phyloP scores from a whole-genome alignment of 164 flowering plant species.

The Stephania yunnanensis region DNA sequence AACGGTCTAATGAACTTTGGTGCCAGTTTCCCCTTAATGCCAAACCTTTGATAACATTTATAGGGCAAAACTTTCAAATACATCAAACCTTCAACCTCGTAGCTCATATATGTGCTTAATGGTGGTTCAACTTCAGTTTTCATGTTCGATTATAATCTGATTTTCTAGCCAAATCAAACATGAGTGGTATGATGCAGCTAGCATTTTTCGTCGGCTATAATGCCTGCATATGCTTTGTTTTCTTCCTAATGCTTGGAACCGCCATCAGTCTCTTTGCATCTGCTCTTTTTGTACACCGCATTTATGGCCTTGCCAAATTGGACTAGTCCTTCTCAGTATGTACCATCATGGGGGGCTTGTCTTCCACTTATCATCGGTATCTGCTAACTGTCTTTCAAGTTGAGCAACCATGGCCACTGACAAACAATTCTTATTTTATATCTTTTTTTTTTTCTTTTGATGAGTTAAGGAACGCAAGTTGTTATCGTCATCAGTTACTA shows the following conservation, averaged over 20 bases:
- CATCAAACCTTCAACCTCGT: no score
- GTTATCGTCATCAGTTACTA: no score
- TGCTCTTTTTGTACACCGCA: slow-evolving; percentile 46
- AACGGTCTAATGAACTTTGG: no score
- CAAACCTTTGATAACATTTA: no score
- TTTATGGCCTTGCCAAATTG: slow-evolving; percentile 51
- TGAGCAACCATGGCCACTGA: not conserved
- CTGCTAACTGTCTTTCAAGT: not conserved
- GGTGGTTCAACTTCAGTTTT: slow-evolving; percentile 70
- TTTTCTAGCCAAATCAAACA: slow-evolving; percentile 55
- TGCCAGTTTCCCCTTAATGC: no score
- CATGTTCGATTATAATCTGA: slow-evolving; percentile 58
- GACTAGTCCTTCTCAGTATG: slow-evolving; percentile 28
- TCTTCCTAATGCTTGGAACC: slow-evolving; percentile 73
- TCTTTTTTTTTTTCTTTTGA: no score
- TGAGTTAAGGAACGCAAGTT: no score
- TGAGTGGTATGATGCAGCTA: slow-evolving; percentile 67
- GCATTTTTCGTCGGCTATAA: slow-evolving; percentile 66
- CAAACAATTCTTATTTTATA: not conserved
- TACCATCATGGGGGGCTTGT: not conserved
- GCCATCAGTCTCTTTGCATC: slow-evolving; percentile 51
- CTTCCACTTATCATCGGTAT: not conserved
- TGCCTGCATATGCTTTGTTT: slow-evolving; percentile 69
- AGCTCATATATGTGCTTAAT: slow-evolving; percentile 52
- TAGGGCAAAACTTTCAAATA: no score